Base-by-base conservation (phyloP, 148 eudicot genomes). In the Rheum nobile region DNA sequence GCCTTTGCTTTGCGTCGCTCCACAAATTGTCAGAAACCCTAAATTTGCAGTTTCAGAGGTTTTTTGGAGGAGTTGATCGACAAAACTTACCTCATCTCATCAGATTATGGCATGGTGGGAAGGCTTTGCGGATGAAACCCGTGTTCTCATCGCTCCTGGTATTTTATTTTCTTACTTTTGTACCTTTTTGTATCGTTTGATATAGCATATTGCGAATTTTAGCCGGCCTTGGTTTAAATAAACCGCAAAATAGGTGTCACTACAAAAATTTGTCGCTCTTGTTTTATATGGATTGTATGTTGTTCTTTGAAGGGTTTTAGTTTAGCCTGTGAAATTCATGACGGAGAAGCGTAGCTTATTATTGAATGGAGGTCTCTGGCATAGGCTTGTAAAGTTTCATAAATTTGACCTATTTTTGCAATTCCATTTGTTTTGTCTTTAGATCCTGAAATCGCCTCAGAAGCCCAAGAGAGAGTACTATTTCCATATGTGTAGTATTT, bases 81-180 rank as follows among this genome's bases (percentile, higher is more conserved):
- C 65, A 57, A 17, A 26, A 41, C 8, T 41, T 8, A 31, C 21
- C 39, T 16, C n/a, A 34, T 19, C 38, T 31, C 70, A 11, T 6
- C 29, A 8, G 39, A 19, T 42, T 72, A 93, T 93, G 98, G 78
- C 80, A 75, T 93, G 91, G 96, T 86, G 88, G 89, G 88, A 86
- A 75, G 88, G 83, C 71, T 72, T 76, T 46, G 78, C 80, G 47
- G 84, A 80, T 55, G 87, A 90, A 83, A 80, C 86, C 79, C 91
- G 98, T 29, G 80, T 88, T 74, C 88, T 93, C 13, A 78, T 90
- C 46, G 88, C 96, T 16, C 89, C 85, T 44, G 96, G 96, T 88
- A 83, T 17, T 32, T 46, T 4, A 28, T 73, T 29, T 31, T 39
- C 8, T 50, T 34, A 0, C 14, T 55, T 24, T 19, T 12, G 1